These are phyloP conservation scores for Penicillium coffeae DNA, from an alignment of 495 filamentous ascomycete genomes.

Conservation along the genomic window DNA sequence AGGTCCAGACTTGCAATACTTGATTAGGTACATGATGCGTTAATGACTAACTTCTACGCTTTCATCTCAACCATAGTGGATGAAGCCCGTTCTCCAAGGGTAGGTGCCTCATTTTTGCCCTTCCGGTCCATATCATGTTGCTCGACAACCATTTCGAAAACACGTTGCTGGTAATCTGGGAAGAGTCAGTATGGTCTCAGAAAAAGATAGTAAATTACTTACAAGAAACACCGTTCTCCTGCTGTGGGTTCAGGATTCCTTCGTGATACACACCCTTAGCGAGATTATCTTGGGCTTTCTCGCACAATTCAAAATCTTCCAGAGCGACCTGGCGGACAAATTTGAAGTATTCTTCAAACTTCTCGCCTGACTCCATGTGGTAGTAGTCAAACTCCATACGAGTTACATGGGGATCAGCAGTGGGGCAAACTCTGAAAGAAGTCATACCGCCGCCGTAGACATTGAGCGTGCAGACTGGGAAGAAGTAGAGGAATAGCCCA, in stretches of 20 bases:
- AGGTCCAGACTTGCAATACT: neutral
- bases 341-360: constrained; percentile 57
- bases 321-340: constrained; percentile 58
- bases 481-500: constrained; percentile 58
- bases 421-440: constrained; percentile 56
- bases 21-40: neutral
- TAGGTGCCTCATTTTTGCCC: constrained; percentile 1
- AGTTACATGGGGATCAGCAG: constrained; percentile 47
- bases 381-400: constrained; percentile 66
- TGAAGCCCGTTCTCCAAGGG: constrained; percentile 8
- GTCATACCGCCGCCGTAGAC: constrained; percentile 61
- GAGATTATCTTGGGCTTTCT: constrained; percentile 55
- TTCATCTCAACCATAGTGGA: constrained; percentile 16
- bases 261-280: constrained; percentile 54
- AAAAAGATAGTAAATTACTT: constrained; percentile 17
- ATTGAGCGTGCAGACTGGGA: constrained; percentile 58
- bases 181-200: neutral
- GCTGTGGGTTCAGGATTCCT: constrained; percentile 55
- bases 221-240: constrained; percentile 57
- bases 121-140: constrained; percentile 41
- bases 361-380: constrained; percentile 47
- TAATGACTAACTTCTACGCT: constrained; percentile 17
- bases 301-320: constrained; percentile 59
- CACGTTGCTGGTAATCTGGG: constrained; percentile 52
- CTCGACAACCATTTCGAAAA: constrained; percentile 50